Evolutionary conservation across 2,329 filamentous ascomycete genomes (phyloP), one percentile per base, ranked within the genome.

Genomic region (Aotearoamyces nothofagi): DNA sequence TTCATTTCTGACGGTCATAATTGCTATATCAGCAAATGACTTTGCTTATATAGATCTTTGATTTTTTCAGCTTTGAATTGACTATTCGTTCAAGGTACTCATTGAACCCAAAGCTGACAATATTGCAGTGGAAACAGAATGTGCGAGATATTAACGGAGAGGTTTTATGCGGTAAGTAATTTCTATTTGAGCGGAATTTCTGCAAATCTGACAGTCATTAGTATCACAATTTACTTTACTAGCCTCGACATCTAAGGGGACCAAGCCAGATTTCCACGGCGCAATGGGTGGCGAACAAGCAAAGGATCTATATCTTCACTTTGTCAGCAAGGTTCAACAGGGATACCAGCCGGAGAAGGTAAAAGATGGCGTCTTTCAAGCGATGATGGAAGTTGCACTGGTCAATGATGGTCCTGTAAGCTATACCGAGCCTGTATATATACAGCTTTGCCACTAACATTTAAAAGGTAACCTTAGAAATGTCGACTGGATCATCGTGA

Each of bases 171-270:
- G 86, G 84, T 92, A 64, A 37, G 66, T 46, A 25, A 15, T 11
- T 25, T 15, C 19, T 26, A 14, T 17, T 13, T 17, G 27, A 20
- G 19, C n/a, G 19, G 19, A 8, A 8, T 8, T 20, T n/a, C 8
- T n/a, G 7, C 19, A 7, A 7, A 8, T 20, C 19, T 20, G 19
- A 8, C n/a, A n/a, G n/a, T 20, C 12, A 11, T 10, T 47, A 92
- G 87, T 98, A 25, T 96, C 90, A 9, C 90, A 98, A 56, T 98
- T 98, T 50, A 98, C 90, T 3, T 68, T 98, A 7, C 66, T 92
- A 27, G 92, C 84, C 26, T 79, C 77, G 25, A 86, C 86, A n/a
- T 92, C 86, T 49, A 96, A 96, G 54, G 87, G 87, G 37, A 86
- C 74, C 49, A 96, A 92, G 53, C 92, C 90, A 17, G 80, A 92